Evolutionary conservation across 345 rosid species (phyloP).

Genomic region (Citrus unshiu): DNA sequence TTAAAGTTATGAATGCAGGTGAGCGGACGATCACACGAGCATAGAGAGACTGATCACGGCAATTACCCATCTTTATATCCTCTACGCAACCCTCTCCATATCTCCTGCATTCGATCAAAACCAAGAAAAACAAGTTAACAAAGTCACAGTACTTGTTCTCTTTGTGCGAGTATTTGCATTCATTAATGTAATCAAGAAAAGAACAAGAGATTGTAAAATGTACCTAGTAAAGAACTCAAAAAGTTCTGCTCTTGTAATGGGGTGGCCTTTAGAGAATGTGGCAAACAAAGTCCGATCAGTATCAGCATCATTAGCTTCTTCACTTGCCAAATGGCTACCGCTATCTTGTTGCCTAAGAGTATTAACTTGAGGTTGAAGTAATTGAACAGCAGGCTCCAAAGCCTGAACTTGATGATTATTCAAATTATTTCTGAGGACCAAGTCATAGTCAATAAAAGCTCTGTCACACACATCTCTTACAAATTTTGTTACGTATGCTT

Average conservation of each 20-base stretch:
- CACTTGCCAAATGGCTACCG: not conserved
- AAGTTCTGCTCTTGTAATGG: conserved; percentile 17
- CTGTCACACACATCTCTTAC: not conserved
- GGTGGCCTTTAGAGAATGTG: conserved; percentile 30
- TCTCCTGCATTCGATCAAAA: conserved; percentile 7
- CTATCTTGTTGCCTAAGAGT: not conserved
- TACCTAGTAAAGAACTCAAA: conserved; percentile 14
- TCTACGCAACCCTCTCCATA: conserved; percentile 15
- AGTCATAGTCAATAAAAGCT: not conserved
- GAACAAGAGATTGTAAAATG: not conserved
- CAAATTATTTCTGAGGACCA: not conserved
- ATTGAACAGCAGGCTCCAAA: not conserved
- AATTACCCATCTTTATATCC: conserved; percentile 6
- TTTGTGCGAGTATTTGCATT: not conserved
- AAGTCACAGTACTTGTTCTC: too few relatives aligned
- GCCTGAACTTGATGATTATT: not conserved
- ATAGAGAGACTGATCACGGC: conserved; percentile 6
- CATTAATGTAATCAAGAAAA: not conserved
- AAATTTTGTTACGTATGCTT: too few relatives aligned
- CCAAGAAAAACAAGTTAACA: too few relatives aligned
- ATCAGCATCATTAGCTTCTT: not conserved
- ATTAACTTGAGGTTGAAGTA: not conserved
- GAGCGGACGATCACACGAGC: conserved; percentile 17
- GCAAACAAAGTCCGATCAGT: conserved; percentile 20
- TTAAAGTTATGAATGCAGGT: not conserved